Base-by-base conservation (phyloP, 495 filamentous ascomycete species). In the Tuber calosporum region DNA sequence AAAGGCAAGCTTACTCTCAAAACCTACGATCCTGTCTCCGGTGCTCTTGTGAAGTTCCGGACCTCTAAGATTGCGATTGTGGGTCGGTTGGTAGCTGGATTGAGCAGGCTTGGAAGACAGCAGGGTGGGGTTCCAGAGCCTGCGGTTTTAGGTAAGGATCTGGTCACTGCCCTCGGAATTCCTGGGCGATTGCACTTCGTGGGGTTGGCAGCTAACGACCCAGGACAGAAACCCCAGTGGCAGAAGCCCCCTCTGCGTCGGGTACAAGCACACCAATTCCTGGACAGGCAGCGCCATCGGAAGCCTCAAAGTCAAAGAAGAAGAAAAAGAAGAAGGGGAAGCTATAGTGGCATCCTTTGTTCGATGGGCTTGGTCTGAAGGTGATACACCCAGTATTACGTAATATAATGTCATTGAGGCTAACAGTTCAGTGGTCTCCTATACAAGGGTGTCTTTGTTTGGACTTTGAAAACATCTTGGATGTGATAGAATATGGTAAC, bases 51-150 rank as follows among this genome's bases (percentile, higher is more conserved):
- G 43, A 96, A 97, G 83, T 99, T 97, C 84, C 87, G 87, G 80
- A 97, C 95, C 26, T 89, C 91, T 82, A 96, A 96, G 80, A 90
- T 89, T n/a, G 92, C 92, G 26, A 94, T 97, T 82, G 94, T 99
- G 5, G 88, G 89, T 3, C 84, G 95, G 43, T 82, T 98, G 81
- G 87, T 98, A 62, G 88, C 88, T 43, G 88, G 88, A 58, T 79
- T 98, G 34, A 70, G 72, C 11, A 72, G 75, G 66, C 69, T 81
- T 8, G 79, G 66, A 40, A 77, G 79, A 42, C 72, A 75, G 43
- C 75, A 78, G 34, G 70, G 70, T 15, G 77, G 80, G 58, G 70
- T 78, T 39, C 66, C 75, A 38, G 79, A 80, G 62, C 76, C 76
- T 62, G 36, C 73, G 2, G 76, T 73, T 38, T 45, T 66, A 66